Conservation (phyloP, 2,329 filamentous ascomycete species). For the Pochonia chlamydosporia region DNA sequence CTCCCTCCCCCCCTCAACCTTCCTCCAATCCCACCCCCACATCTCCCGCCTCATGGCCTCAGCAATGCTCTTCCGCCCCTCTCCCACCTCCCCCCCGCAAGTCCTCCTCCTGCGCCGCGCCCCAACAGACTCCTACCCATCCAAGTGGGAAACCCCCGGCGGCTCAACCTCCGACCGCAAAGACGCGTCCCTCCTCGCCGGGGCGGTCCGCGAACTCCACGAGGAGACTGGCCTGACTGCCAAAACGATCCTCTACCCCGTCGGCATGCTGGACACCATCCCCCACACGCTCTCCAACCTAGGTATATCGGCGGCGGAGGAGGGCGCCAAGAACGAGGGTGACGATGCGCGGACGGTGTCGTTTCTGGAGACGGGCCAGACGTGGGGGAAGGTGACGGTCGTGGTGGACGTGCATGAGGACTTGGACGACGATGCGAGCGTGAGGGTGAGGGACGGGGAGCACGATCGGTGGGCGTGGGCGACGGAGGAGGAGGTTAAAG, state of each 20-base stretch:
- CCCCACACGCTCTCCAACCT: slow-evolving; percentile 2
- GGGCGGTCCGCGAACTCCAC: slow-evolving; percentile 37
- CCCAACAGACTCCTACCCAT: slow-evolving; percentile 13
- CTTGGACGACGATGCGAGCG: slow-evolving; percentile 10
- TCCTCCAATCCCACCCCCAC: slow-evolving; percentile 11
- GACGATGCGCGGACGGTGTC: slow-evolving; percentile 14
- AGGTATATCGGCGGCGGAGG: slow-evolving; percentile 9
- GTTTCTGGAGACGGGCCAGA: slow-evolving; percentile 17
- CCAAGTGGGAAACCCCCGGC: slow-evolving; percentile 16
- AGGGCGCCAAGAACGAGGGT: slow-evolving; percentile 11
- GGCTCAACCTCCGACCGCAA: slow-evolving; percentile 29
- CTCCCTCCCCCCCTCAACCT: slow-evolving; percentile 6
- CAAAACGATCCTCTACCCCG: slow-evolving; percentile 16
- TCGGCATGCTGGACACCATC: slow-evolving; percentile 9
- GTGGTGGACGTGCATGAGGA: slow-evolving; percentile 21
- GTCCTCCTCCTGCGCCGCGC: slow-evolving; percentile 13
- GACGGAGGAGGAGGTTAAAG: slow-evolving; percentile 27
- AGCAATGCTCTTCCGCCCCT: slow-evolving; percentile 13
- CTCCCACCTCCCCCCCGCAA: background rate
- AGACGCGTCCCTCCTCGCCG: slow-evolving; percentile 35
- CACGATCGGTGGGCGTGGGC: slow-evolving; percentile 34
- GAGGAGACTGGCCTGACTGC: slow-evolving; percentile 38
- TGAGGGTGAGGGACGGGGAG: slow-evolving; percentile 16
- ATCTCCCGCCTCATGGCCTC: slow-evolving; percentile 14
- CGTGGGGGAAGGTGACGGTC: slow-evolving; percentile 24